Evolutionary conservation across 148 eudicot species (phyloP), one percentile per base, ranked within the genome.

Genomic region (Agrostemma githago): DNA sequence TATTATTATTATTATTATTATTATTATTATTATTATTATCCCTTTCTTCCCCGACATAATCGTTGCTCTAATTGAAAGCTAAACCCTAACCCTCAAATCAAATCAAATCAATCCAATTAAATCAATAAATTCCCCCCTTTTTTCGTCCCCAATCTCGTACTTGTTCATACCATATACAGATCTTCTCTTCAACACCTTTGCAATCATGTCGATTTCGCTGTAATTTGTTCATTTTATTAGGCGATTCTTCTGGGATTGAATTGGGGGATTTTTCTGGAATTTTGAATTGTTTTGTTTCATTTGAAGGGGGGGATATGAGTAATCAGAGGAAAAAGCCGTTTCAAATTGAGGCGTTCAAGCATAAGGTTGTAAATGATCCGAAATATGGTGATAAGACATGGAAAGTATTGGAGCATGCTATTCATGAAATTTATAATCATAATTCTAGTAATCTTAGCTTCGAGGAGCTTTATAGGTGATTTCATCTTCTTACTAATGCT

Each of bases 381-480:
- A 87, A 91, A 78, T 91, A 89, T 59, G 89, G 91, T 2, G 96
- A 91, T 1, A 91, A 85, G 81, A 91, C 91, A 4, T 91, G 96
- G 96, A 89, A 80, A 83, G 79, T 89, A 21, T 65, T 91, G 62
- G 96, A 91, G 69, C 89, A 91, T 77, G 93, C 93, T 14, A 91
- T 89, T 76, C 84, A 82, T 68, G 89, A 90, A 83, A 90, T 90
- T 81, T 88, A 90, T 68, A 90, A 90, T 80, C 88, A 85, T 63
- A 90, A 90, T 76, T 88, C 92, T 48, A 87, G 89, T 78, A 89
- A 88, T 14, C 89, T 90, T 61, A 88, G 90, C 70, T 90, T 88
- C 66, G 92, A 90, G 82, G 92, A 88, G 82, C 86, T 90, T n/a
- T 88, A 88, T 82, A 86, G 96, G 96, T 91, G 69, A 66, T 37